Evolutionary conservation across 192 early-diverging fungal species (phyloP).

Genomic region (Umbelopsis ramanniana): DNA sequence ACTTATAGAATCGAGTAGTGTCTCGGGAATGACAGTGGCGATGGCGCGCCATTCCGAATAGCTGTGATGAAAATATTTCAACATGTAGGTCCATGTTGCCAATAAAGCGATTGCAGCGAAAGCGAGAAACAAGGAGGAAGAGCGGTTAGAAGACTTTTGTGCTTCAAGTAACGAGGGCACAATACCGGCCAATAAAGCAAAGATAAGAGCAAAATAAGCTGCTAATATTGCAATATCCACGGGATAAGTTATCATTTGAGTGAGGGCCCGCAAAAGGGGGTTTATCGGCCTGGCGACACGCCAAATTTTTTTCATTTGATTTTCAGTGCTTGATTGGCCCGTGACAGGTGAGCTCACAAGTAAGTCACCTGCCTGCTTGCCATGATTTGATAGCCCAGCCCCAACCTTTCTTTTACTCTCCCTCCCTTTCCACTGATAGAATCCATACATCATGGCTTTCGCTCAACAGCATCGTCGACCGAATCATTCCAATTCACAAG

Average conservation of each 20-base stretch:
- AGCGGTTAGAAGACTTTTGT: neutral
- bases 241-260: conserved; percentile 25
- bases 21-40: neutral
- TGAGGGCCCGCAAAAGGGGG: neutral
- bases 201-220: conserved; percentile 33
- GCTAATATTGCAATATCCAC: conserved; percentile 31
- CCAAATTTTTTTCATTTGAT: neutral
- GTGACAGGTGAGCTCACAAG: neutral
- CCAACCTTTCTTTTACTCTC: too few species aligned
- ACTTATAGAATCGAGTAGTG: conserved; percentile 24
- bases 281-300: too few species aligned
- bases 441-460: conserved; percentile 33
- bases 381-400: neutral
- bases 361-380: neutral
- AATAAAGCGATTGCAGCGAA: conserved; percentile 9
- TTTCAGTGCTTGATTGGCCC: neutral
- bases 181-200: conserved; percentile 29
- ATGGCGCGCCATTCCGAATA: conserved; percentile 20
- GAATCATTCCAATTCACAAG: neutral
- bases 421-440: too few species aligned
- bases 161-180: neutral
- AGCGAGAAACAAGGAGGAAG: neutral
- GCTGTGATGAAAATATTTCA: conserved; percentile 33
- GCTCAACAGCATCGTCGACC: conserved; percentile 36
- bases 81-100: conserved; percentile 40